Base-by-base conservation (phyloP, 2,329 filamentous ascomycete genomes). In the Massarina eburnea region DNA sequence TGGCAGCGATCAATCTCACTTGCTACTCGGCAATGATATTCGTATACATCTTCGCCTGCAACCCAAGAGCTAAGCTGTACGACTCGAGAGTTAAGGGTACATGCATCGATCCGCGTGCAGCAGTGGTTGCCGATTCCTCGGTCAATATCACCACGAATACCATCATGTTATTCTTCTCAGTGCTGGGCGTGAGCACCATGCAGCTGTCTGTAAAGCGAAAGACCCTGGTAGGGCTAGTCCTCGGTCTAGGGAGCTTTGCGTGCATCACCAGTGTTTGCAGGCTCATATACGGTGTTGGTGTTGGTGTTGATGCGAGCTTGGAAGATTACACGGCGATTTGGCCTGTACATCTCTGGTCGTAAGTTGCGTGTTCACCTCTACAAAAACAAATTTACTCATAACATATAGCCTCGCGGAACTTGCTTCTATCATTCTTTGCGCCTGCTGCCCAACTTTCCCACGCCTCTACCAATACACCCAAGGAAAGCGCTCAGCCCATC, bases 91-190 rank as follows among this genome's bases (percentile, higher is more conserved):
- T 49, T 9, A 32, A 41, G 1, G 62, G 62, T 8, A 48, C 52
- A 21, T 64, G 61, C 38, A 52, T 59, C 20, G 26, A 43, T 19
- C 47, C 32, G 10, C 43, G 30, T n/a, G 34, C 34, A 14, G 35
- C 50, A 3, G 52, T 46, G 8, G 36, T 56, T 9, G 47, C 53
- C 2, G 50, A 54, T 12, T 45, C 52, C 19, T 41, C 42, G 3
- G 43, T 64, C 43, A 62, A 65, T 45, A 32, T 62, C 8, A 40
- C 54, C 14, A 52, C 56, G 9, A 58, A 63, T 44, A 9, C 59
- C 17, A 29, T 54, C 3, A 55, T 62, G 17, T 49, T 64, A 18
- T 17, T 49, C 22, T 39, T 49, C 19, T 39, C 47, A 2, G 42
- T 49, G 3, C 46, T 34, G 43, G 48, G 43, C 7, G 41, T 50